These are phyloP conservation scores for Fusarium foetens DNA, from an alignment of 2,329 filamentous ascomycete genomes.

Conservation along the genomic window DNA sequence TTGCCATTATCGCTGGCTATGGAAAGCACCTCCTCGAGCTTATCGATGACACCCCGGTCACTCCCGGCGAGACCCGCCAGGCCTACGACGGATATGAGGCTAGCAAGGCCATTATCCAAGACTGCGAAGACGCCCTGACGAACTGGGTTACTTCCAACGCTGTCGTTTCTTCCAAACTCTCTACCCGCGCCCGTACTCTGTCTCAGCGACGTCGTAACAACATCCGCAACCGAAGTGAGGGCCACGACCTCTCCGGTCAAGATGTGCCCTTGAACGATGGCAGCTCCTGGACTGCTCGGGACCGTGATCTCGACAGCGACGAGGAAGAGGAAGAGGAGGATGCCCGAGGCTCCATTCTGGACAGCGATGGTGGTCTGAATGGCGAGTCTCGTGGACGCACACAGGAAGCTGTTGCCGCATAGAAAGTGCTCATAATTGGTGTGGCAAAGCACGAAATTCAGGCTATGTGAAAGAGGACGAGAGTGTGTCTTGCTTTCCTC, in stretches of 20 bases:
- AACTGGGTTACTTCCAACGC: constrained; percentile 97
- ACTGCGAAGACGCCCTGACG: constrained; percentile 96
- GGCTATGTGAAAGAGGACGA: not conserved
- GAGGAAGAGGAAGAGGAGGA: constrained; percentile 73
- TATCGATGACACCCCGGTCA: constrained; percentile 95
- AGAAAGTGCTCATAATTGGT: constrained; percentile 35
- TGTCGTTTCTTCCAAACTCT: constrained; percentile 86
- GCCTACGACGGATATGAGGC: constrained; percentile 99
- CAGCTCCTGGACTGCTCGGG: constrained; percentile 86
- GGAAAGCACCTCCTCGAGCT: constrained; percentile 98
- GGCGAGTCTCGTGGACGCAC: constrained; percentile 67
- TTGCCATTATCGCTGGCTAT: constrained; percentile 96
- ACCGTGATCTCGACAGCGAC: constrained; percentile 70
- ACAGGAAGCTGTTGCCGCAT: constrained; percentile 62
- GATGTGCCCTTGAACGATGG: constrained; percentile 81
- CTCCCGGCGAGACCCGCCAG: constrained; percentile 92
- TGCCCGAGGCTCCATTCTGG: constrained; percentile 59
- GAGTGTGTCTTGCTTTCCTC: constrained; percentile 4
- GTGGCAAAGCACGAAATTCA: constrained; percentile 4
- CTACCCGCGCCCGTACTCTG: constrained; percentile 85
- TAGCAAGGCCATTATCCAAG: constrained; percentile 98
- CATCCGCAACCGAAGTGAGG: constrained; percentile 74
- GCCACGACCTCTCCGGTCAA: constrained; percentile 84
- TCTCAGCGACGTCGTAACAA: constrained; percentile 85
- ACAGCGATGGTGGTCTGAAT: constrained; percentile 63